Conservation (phyloP, 768 basidiomycete genomes). For the Aureoboletus auriporus region DNA sequence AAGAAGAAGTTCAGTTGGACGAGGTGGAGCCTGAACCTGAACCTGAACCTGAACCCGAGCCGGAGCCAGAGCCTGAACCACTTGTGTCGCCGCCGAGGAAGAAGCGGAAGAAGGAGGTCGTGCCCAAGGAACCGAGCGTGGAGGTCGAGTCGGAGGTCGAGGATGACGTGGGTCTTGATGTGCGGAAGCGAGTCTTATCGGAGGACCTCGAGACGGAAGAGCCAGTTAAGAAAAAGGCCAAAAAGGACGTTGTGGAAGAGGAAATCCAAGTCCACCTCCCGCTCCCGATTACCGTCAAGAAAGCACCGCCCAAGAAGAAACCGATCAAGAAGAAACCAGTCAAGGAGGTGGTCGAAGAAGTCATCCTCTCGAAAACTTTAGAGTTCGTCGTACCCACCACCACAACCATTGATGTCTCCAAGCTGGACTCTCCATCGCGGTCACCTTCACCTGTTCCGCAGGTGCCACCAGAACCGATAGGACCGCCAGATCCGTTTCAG, state of each 20-base stretch:
- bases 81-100: conserved; percentile 49
- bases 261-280: conserved; percentile 28
- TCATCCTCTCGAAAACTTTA: conserved; percentile 47
- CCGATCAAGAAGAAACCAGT: conserved; percentile 26
- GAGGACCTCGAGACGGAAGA: conserved; percentile 37
- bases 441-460: conserved; percentile 50
- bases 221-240: conserved; percentile 22
- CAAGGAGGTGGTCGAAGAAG: conserved; percentile 44
- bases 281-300: conserved; percentile 15
- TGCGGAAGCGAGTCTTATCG: conserved; percentile 43
- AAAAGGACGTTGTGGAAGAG: conserved; percentile 34
- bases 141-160: conserved; percentile 66
- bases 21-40: conserved; percentile 30
- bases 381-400: conserved; percentile 49
- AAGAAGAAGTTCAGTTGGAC: conserved; percentile 25
- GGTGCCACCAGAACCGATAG: conserved; percentile 37
- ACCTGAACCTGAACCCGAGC: conserved; percentile 31
- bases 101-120: conserved; percentile 50
- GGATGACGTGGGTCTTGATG: conserved; percentile 31
- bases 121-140: conserved; percentile 33
- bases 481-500: conserved; percentile 50
- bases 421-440: conserved; percentile 41
- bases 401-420: conserved; percentile 46
- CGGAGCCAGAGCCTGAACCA: conserved; percentile 31
- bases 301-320: conserved; percentile 40